phyloP scores from a whole-genome alignment of 768 basidiomycete genomes.

The Mycena albidolilacea region DNA sequence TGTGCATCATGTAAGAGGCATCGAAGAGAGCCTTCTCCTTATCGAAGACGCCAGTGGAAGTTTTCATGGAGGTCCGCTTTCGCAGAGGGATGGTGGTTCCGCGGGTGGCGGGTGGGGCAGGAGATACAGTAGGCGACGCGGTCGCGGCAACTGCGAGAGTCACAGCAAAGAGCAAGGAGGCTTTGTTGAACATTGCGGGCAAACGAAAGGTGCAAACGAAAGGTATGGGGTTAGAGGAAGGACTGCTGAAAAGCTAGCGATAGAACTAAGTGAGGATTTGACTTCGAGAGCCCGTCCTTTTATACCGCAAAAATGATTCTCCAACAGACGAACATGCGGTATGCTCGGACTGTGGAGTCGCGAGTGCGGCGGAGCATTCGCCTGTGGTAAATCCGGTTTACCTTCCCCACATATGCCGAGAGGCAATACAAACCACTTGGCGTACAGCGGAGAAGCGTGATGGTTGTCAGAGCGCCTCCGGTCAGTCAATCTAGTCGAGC shows the following conservation, averaged over 20 bases:
- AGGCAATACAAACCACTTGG: background rate
- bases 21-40: conserved; percentile 37
- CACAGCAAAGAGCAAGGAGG: conserved; percentile 12
- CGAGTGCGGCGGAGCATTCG: background rate
- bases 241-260: background rate
- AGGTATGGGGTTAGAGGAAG: background rate
- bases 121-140: conserved; percentile 1
- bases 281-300: background rate
- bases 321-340: background rate
- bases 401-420: background rate
- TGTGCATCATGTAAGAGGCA: conserved; percentile 44
- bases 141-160: conserved; percentile 11
- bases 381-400: background rate
- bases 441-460: background rate
- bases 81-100: conserved; percentile 33
- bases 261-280: background rate
- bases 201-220: background rate
- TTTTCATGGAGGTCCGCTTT: conserved; percentile 30
- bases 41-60: conserved; percentile 38
- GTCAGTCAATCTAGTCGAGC: too few species aligned
- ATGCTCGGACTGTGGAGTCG: background rate
- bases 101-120: background rate
- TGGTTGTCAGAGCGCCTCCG: background rate
- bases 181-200: conserved; percentile 22
- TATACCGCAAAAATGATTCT: conserved; percentile 1